Evolutionary conservation across 352 stramenopile genomes (phyloP), one percentile per base, ranked within the genome.

Genomic region (Phytophthora sp.): DNA sequence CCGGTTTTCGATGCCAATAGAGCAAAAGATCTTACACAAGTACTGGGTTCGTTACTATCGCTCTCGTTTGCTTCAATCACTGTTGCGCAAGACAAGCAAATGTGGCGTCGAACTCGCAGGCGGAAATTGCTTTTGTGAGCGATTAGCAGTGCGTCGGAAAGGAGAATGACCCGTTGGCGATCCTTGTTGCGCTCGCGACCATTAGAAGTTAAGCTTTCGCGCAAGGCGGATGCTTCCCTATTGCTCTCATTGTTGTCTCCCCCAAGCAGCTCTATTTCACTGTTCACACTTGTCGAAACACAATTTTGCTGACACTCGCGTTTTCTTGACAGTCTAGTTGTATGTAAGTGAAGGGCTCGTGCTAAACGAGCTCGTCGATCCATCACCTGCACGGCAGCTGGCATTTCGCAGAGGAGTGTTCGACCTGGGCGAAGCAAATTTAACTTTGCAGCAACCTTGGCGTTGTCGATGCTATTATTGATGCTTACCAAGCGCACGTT

Each of bases 91-190:
- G 77, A 86, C 35, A 89, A 65, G 49, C 80, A 89, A 56, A 89
- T 73, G 51, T 87, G 74, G 10, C 68, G 75, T n/a, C 71, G 68
- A 48, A 89, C 69, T 49, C 84, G 83, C 23, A 89, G 69, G 37
- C 70, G 71, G 10, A 76, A 70, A 13, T 75, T 79, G 9, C 67
- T 52, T 13, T 69, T 74, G 57, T 84, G 88, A 34, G 76, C 76
- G 55, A 92, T 86, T 39, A 92, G 45, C 10, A 92, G 56, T 49
- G 79, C 77, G 18, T 92, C 80, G 11, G 82, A 92, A 5, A 92
- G 64, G 49, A 92, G 32, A 13, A 92, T 78, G 24, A 92, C 63
- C 7, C 67, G 76, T 35, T 76, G 41, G 15, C 63, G 70, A 32
- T 87, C 79, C 20, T 62, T 67, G 43, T 35, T 44, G 23, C 52